Evolutionary conservation across 2,329 filamentous ascomycete genomes (phyloP).

Genomic region (Diaporthe sp.): DNA sequence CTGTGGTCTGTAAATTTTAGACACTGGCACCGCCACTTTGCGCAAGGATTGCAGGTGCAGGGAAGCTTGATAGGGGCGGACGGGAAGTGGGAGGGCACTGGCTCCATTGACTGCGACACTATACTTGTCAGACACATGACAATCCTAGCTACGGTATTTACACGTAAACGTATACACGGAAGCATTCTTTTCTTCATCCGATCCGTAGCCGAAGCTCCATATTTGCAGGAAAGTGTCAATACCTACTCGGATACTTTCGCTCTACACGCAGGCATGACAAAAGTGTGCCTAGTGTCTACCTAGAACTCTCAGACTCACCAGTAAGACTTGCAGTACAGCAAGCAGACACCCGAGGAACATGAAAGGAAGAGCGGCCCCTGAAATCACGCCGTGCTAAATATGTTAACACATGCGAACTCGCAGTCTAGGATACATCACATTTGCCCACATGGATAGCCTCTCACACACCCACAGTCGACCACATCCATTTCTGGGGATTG

Average conservation of each 20-base stretch:
- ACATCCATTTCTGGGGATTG: no score
- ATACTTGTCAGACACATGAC: neutral
- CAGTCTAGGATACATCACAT: neutral
- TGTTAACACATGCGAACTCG: no score
- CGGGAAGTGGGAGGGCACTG: conserved; percentile 24
- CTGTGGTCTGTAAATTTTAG: neutral
- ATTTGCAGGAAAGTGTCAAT: neutral
- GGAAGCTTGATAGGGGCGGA: neutral
- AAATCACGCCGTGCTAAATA: neutral
- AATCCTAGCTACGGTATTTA: neutral
- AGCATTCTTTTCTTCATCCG: neutral
- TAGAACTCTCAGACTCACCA: no score
- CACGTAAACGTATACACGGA: neutral
- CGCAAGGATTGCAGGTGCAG: neutral
- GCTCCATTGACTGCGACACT: neutral
- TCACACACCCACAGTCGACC: neutral
- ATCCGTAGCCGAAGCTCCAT: neutral
- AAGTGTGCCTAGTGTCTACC: neutral
- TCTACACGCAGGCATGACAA: neutral
- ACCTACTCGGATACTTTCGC: no score
- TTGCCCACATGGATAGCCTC: neutral
- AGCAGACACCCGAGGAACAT: no score
- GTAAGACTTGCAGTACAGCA: no score
- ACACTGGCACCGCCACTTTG: neutral
- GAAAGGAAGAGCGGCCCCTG: neutral